Base-by-base conservation (phyloP, 1,139 yeast species). In the Zhuliangozyma parablackwelliae region DNA sequence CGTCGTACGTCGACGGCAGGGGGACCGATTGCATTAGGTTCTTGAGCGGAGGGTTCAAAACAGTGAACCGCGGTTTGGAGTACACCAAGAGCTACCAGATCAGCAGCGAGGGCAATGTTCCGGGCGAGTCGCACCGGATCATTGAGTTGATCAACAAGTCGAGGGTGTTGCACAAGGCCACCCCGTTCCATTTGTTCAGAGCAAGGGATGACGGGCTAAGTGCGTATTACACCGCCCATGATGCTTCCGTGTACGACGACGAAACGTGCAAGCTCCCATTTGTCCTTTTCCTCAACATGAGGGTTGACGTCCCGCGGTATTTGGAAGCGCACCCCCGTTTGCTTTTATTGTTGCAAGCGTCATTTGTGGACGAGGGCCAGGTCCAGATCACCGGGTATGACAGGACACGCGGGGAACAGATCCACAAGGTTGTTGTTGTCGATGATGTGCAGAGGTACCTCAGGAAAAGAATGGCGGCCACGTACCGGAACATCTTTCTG, bases 131-230 rank as follows among this genome's bases (percentile, higher is more conserved):
- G 29, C 10, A 32, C 38, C 29, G 46, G 44, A 73, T 89, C 24
- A 75, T 85, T 21, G 84, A 81, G 35, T 62, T 84, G 31, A 59
- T 87, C 7, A 79, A 84, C 42, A 89, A 89, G 54, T 89, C 96
- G 0, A 81, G 78, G 46, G 79, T 90, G 26, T 63, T 89, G 39
- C 79, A 81, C 54, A 90, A 90, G 51, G 73, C 81, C 3, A 85
- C 88, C 37, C 90, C 96, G 3, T 88, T 90, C 59, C 97, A 90
- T 62, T 63, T 90, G 26, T 90, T 90, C 65, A 79, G 75, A 48
- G 30, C 39, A 10, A 59, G 54, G 3, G 47, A 52, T 8, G 63
- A 66, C 33, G 41, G 41, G 24, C 55, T 79, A 21, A 66, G 72
- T 6, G 53, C 83, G 1, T 89, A 79, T 56, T 80, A 85, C 11